These are phyloP conservation scores for Colletotrichum brevisporum DNA, from an alignment of 2,329 filamentous ascomycete genomes.

Conservation along the genomic window DNA sequence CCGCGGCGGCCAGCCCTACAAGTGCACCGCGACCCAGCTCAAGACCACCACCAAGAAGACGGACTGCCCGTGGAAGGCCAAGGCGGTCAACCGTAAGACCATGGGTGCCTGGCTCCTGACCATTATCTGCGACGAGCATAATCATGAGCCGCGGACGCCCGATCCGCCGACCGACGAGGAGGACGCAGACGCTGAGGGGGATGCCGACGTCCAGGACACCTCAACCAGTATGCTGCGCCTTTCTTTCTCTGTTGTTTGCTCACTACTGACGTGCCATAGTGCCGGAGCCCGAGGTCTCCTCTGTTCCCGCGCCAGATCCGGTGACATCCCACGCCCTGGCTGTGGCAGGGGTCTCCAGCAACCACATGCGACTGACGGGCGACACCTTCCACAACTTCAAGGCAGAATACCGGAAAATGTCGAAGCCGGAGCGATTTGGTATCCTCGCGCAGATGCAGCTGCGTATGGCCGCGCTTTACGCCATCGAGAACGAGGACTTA, in stretches of 20 bases:
- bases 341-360: constrained; percentile 56
- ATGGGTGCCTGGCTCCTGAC: constrained; percentile 61
- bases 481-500: constrained; percentile 60
- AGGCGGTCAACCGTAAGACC: constrained; percentile 59
- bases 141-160: constrained; percentile 60
- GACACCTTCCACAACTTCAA: constrained; percentile 62
- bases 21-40: constrained; percentile 59
- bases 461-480: constrained; percentile 59
- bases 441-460: constrained; percentile 58
- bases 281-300: constrained; percentile 14
- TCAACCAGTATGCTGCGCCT: constrained; percentile 29
- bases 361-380: constrained; percentile 56
- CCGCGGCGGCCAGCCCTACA: constrained; percentile 59
- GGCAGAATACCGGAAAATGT: constrained; percentile 59
- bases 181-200: constrained; percentile 49
- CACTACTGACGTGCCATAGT: constrained; percentile 17
- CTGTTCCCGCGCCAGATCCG: constrained; percentile 46
- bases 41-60: constrained; percentile 63
- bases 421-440: constrained; percentile 55
- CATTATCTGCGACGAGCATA: constrained; percentile 59
- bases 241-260: background rate
- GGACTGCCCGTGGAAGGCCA: constrained; percentile 61
- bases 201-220: constrained; percentile 44
- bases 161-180: constrained; percentile 55
- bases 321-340: constrained; percentile 55